These are phyloP conservation scores for Cerrena zonata DNA, from an alignment of 1,284 basidiomycete species.

Conservation along the genomic window DNA sequence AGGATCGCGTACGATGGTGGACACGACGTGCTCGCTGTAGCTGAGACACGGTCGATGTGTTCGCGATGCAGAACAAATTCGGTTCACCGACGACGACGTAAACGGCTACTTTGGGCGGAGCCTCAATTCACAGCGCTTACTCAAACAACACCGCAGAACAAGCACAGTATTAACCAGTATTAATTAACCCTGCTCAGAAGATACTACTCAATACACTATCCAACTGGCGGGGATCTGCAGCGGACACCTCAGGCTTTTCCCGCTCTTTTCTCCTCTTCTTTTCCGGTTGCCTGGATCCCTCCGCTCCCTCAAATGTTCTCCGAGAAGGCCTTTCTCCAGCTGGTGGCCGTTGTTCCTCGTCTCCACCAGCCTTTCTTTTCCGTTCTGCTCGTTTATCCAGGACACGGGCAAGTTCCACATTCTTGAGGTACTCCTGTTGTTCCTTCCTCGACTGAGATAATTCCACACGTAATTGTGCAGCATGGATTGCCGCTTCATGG, in stretches of 20 bases:
- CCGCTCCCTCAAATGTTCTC: constrained; percentile 36
- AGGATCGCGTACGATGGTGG: constrained; percentile 50
- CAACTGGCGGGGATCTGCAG: constrained; percentile 29
- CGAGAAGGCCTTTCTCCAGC: constrained; percentile 8
- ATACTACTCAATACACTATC: constrained; percentile 49
- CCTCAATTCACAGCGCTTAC: constrained; percentile 1
- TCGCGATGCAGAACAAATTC: constrained; percentile 54
- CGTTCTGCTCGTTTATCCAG: constrained; percentile 80
- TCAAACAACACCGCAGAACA: background rate
- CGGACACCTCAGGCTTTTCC: constrained; percentile 13
- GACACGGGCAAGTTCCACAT: constrained; percentile 92
- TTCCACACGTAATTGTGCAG: constrained; percentile 84
- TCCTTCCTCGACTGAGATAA: constrained; percentile 83
- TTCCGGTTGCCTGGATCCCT: constrained; percentile 34
- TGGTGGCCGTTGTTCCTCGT: constrained; percentile 6
- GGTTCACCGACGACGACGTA: background rate
- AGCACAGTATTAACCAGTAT: too few relatives aligned
- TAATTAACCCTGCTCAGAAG: constrained; percentile 34
- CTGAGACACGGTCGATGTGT: constrained; percentile 47
- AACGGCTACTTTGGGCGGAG: constrained; percentile 9
- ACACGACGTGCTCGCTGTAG: constrained; percentile 50
- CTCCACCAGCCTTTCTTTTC: constrained; percentile 36
- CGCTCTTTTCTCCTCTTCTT: constrained; percentile 29
- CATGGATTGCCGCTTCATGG: constrained; percentile 86
- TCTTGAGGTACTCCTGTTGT: constrained; percentile 88